Evolutionary conservation across 345 rosid species (phyloP), one percentile per base, ranked within the genome.

Genomic region (Gossypium australe): DNA sequence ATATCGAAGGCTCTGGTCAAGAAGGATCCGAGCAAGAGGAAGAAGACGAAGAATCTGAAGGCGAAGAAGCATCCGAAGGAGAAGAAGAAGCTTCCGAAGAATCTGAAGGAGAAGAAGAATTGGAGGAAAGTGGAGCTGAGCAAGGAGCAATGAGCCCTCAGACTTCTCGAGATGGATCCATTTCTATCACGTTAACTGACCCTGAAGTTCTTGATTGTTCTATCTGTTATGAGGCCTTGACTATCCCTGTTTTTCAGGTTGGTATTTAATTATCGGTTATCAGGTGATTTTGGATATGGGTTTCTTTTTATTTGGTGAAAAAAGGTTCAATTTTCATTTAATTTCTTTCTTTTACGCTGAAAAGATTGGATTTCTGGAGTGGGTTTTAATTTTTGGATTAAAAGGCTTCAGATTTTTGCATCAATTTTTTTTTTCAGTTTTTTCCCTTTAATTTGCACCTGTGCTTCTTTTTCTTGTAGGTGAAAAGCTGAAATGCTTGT

Each of bases 191-290:
- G 49, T 66, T 89, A 44, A 70, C 81, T 4, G 93, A 89, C 75
- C 88, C 89, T 2, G 87, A 85, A 27, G 84, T 83, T 45, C 81
- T 87, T 48, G 93, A 89, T 78, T 89, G 93, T 76, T 52, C 81
- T 56, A 75, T 86, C 64, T 89, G 93, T 78, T 82, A 4, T 22
- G 83, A 86, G 44, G 74, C 91, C 16, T 78, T 89, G 80, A 73
- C 81, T 14, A 16, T 73, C 76, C 93, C 91, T 2, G 82, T 89
- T 52, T 87, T 68, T 70, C 93, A 89, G 91, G 93, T 87, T 60
- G 3, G 41, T 60, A 9, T 25, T 60, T 60, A 13, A 11, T 25
- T 27, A 22, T 57, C 12, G 61, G 11, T 22, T 20, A 57, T 22
- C 14, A 0, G 6, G 61, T 60, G 13, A 4, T 25, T 13, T 24